These are phyloP conservation scores for Bombardia bombarda DNA, from an alignment of 495 filamentous ascomycete species.

Conservation along the genomic window DNA sequence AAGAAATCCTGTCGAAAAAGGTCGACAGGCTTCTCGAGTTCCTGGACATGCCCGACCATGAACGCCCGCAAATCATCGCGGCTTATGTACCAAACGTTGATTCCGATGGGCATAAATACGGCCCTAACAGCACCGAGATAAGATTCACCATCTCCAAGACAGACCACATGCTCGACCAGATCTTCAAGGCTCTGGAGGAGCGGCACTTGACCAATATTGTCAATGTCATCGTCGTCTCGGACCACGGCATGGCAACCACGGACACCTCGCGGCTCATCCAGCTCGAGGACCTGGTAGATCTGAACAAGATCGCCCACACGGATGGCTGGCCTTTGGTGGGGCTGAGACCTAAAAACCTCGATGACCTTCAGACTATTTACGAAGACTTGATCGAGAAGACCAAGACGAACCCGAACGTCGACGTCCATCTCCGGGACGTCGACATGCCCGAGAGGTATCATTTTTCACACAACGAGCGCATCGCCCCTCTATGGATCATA, in stretches of 20 bases:
- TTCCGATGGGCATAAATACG: conserved; percentile 73
- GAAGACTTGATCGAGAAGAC: conserved; percentile 40
- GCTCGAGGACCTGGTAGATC: conserved; percentile 82
- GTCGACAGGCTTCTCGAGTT: conserved; percentile 67
- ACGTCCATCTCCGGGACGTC: conserved; percentile 71
- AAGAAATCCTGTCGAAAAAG: conserved; percentile 66
- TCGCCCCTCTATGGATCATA: conserved; percentile 87
- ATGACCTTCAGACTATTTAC: conserved; percentile 50
- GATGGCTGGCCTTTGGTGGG: conserved; percentile 95
- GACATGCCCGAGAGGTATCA: conserved; percentile 87
- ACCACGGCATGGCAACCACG: conserved; percentile 97
- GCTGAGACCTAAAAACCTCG: conserved; percentile 62
- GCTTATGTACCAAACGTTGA: conserved; percentile 94
- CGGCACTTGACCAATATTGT: conserved; percentile 83
- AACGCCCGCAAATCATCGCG: conserved; percentile 83
- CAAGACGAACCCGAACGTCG: conserved; percentile 56
- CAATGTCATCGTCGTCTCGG: conserved; percentile 95
- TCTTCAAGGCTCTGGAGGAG: conserved; percentile 69
- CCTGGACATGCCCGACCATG: conserved; percentile 69
- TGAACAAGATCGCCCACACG: conserved; percentile 64
- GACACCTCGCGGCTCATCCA: conserved; percentile 76
- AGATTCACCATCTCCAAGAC: conserved; percentile 61
- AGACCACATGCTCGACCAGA: conserved; percentile 65
- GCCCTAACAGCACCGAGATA: conserved; percentile 92
- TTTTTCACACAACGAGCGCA: conserved; percentile 75